Evolutionary conservation across 176 grass and related monocot species (phyloP).

Genomic region (Miscanthus lutarioriparius): DNA sequence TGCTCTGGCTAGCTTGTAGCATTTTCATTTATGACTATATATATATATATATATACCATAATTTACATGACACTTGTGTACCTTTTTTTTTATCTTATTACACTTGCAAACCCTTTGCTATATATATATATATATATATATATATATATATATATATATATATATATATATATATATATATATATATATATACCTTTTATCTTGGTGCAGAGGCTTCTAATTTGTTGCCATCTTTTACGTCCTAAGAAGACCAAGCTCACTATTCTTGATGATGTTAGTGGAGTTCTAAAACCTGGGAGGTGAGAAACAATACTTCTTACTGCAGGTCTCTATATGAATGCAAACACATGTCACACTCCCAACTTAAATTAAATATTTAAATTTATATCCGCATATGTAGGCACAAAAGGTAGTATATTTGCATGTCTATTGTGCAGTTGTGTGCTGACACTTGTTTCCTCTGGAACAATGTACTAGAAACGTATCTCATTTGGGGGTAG

Average conservation of each 20-base stretch:
- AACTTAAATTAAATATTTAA: not conserved
- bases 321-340: not conserved
- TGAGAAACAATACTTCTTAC: slow-evolving; percentile 32
- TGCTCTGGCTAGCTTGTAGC: not conserved
- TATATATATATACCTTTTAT: not conserved
- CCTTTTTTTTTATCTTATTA: not conserved
- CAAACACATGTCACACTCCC: not conserved
- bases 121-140: too few relatives aligned
- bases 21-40: not conserved
- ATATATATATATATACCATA: not conserved
- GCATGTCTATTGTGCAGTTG: not conserved
- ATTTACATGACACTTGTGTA: not conserved
- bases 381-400: not conserved
- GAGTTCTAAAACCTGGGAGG: slow-evolving; percentile 65
- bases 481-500: not conserved
- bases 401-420: not conserved
- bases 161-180: not conserved
- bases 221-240: slow-evolving; percentile 35
- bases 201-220: slow-evolving; percentile 54
- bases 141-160: too few relatives aligned
- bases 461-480: not conserved
- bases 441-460: not conserved
- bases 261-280: slow-evolving; percentile 65
- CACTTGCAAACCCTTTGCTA: not conserved
- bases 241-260: slow-evolving; percentile 48